Conservation (phyloP, 257 asterid species). For the Misopates orontium region DNA sequence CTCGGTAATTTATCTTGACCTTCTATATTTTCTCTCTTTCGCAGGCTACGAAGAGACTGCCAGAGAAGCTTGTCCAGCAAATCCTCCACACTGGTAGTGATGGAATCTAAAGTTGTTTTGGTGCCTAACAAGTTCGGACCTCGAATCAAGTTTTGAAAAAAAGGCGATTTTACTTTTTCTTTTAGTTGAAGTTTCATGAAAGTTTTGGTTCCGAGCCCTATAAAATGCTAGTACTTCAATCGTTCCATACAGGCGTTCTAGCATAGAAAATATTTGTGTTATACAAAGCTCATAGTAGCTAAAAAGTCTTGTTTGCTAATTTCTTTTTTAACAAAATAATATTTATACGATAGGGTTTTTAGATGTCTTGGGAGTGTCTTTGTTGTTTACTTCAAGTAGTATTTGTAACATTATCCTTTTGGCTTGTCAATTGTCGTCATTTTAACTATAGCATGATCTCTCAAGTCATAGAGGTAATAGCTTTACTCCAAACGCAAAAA, state of each 20-base stretch:
- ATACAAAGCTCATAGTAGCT: conserved; percentile 1
- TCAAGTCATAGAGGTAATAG: no score
- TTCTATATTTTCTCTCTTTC: not conserved
- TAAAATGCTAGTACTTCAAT: not conserved
- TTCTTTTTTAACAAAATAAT: not conserved
- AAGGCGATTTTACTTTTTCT: not conserved
- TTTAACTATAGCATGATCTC: no score
- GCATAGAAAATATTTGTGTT: conserved; percentile 17
- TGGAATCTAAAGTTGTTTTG: conserved; percentile 23
- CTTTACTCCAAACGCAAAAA: no score
- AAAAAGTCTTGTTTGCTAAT: not conserved
- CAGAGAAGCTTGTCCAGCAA: conserved; percentile 74
- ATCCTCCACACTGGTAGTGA: conserved; percentile 45
- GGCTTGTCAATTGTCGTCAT: no score
- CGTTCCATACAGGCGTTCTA: not conserved
- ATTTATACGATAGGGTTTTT: conserved; percentile 3
- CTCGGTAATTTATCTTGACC: not conserved
- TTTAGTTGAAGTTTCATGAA: not conserved
- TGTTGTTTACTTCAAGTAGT: not conserved
- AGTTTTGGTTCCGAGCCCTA: not conserved
- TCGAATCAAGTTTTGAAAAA: no score
- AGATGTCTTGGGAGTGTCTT: conserved; percentile 12
- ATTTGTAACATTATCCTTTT: no score
- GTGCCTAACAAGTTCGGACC: not conserved
- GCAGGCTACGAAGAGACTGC: conserved; percentile 77